Base-by-base conservation (phyloP, 139 green algal species). In the Chlorella vulgaris region DNA sequence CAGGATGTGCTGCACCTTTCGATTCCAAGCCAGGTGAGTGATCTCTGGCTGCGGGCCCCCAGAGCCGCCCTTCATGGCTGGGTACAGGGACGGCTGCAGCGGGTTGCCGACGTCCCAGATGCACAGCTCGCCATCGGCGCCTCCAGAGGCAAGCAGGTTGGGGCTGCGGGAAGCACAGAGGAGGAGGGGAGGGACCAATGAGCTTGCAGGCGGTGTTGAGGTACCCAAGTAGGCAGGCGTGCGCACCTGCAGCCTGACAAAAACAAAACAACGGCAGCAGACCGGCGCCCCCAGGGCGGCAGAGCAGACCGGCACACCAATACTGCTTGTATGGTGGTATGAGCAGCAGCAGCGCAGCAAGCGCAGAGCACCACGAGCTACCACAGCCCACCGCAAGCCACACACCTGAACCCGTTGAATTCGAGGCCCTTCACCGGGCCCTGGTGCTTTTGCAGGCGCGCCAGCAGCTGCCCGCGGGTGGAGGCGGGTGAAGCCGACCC, bases 41-140 rank as follows among this genome's bases (percentile, higher is more conserved):
- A 98, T 96, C 69, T 98, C 94, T 8, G 83, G 84, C 26, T 86
- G 83, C 18, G 69, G 70, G 6, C 69, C 87, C 2, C 67, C 40
- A 21, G 73, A 50, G 62, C 71, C 61, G 29, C 39, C 78, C 80
- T 93, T 89, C 53, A 94, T 83, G 0, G 88, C 76, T 2, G 93
- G 92, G 75, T 91, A 96, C 28, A 90, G 78, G 18, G 71, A 85
- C 4, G 97, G 97, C 35, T 87, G 85, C 2, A 86, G 26, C 0
- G 96, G 95, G 67, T 95, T 94, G 26, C 86, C 89, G 29, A 99
- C 68, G 83, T 99, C 94, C 97, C 97, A 99, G 50, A 99, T 97
- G 86, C 90, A 94, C 35, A 99, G 81, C 78, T 99, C 97, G 24
- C 93, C 94, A 80, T 98, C 96, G 10, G 83, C 89, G 31, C 87